Evolutionary conservation across 177 flowering plant genomes (phyloP), one percentile per base, ranked within the genome.

Genomic region (Tripterygium wilfordii): DNA sequence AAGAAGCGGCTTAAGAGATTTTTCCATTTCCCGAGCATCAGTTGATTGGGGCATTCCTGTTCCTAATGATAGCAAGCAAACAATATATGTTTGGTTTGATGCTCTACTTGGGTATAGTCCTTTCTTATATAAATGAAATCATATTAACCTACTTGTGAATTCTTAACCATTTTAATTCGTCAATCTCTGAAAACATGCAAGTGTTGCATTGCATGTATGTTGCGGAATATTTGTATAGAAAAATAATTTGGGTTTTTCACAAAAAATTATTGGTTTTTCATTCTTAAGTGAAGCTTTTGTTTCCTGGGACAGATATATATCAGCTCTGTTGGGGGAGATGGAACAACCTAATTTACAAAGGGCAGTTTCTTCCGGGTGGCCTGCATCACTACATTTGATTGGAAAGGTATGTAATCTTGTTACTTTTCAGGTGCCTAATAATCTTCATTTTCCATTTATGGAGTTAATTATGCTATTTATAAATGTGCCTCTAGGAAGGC

Each of bases 1-100:
- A 15, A 85, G 69, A 57, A 77, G 69, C 66, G 96, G 96, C 59
- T 53, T 91, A 53, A 82, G 65, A 63, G 98, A 91, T 78, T 91
- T 91, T 53, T 91, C 96, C n/a, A 83, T 91, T 56, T 85, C 98
- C 15, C 78, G 98, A 33, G 90, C 95, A 53, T 68, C 78, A 35
- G 94, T 91, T 36, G 88, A 83, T 30, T 91, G 98, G 98, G 98
- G 96, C 25, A 91, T 91, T 44, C 83, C 82, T 22, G 95, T 85
- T 54, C 96, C 96, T 54, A 74, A 74, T 65, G 96, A 91, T 52
- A 30, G 66, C 8, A 83, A 70, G 49, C 96, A 91, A 64, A 88
- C 96, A 4, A 78, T 91, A 38, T 91, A 91, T 69, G 95, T 85
- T 41, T 91, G 98, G 98, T 91, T 91, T 75, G 98, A 91, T 69